Evolutionary conservation across 2,329 filamentous ascomycete species (phyloP), one percentile per base, ranked within the genome.

Genomic region (Pyricularia pennisetigena): DNA sequence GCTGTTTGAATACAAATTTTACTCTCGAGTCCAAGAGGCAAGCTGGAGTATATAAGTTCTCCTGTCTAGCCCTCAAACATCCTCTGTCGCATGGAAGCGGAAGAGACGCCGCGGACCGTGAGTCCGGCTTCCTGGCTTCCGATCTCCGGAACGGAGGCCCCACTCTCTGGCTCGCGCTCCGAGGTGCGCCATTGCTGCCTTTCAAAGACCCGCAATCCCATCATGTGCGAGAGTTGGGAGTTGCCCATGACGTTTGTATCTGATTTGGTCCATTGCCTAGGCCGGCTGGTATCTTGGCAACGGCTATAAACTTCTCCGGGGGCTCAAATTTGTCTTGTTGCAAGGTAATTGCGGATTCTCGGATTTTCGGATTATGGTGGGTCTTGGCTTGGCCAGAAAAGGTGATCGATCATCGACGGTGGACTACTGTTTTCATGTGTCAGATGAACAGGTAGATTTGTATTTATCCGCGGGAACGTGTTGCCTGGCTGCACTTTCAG

Each of bases 321-420:
- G 16, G 41, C 5, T 49, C 41, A 20, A n/a, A 1, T 49, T n/a
- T 20, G 35, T 49, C 6, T 6, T 49, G 6, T 20, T n/a, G 4
- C 14, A n/a, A 9, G 14, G 16, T n/a, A n/a, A 2, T 7, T n/a
- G 4, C 16, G 41, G 41, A 49, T 10, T 14, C n/a, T 28, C 63
- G 63, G 63, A 64, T 64, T 64, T 5, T 29, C 63, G 63, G 63
- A 64, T 23, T 64, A 29, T 23, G 63, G 29, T 64, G 63, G 63
- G 63, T 23, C 63, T 3, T 24, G 4, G n/a, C 57, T 24, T 23
- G n/a, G n/a, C 6, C 57, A 26, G 10, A 24, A 2, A 62, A n/a
- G 14, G 23, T 4, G 62, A 9, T 26, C n/a, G 59, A 26, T 10
- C 5, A 9, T 23, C 20, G 3, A 62, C 57, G 23, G 57, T n/a